Percentiles rank a stretch among this genome's conserved stretches.
Conservation (phyloP, 176 grass and related monocot genomes). For the Luzula sylvatica region DNA sequence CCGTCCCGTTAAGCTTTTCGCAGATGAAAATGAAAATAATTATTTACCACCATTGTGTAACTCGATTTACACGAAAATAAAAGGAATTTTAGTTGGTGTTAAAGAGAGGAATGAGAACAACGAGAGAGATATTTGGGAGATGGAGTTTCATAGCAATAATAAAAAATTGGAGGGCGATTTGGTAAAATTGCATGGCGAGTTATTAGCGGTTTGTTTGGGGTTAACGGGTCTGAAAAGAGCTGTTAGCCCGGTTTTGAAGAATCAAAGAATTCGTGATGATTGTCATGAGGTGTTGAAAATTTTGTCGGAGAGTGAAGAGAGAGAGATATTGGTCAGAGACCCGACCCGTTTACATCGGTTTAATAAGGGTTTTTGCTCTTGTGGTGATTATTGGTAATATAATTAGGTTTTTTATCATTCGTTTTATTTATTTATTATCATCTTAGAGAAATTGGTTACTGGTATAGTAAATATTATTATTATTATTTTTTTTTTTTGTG, state of each 20-base stretch:
- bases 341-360: slow-evolving; percentile 60
- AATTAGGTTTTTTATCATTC: slow-evolving; percentile 1
- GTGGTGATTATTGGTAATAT: slow-evolving; percentile 63
- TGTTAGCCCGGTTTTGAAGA: slow-evolving; percentile 61
- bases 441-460: background rate
- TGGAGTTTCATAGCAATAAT: slow-evolving; percentile 34
- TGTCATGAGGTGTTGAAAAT: slow-evolving; percentile 58
- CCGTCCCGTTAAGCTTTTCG: slow-evolving; percentile 36
- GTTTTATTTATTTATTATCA: background rate
- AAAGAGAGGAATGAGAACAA: slow-evolving; percentile 38
- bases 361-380: slow-evolving; percentile 53
- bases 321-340: slow-evolving; percentile 65
- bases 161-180: slow-evolving; percentile 29
- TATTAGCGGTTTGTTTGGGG: slow-evolving; percentile 46
- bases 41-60: slow-evolving; percentile 14
- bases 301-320: slow-evolving; percentile 43
- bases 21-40: slow-evolving; percentile 20
- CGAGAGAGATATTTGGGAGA: slow-evolving; percentile 31
- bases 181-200: slow-evolving; percentile 44
- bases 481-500: background rate
- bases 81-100: slow-evolving; percentile 34
- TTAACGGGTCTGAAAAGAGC: slow-evolving; percentile 27
- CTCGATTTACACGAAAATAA: slow-evolving; percentile 21
- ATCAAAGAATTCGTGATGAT: slow-evolving; percentile 57
- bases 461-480: background rate